Conservation (phyloP, 768 basidiomycete species). For the Mycena rosella region DNA sequence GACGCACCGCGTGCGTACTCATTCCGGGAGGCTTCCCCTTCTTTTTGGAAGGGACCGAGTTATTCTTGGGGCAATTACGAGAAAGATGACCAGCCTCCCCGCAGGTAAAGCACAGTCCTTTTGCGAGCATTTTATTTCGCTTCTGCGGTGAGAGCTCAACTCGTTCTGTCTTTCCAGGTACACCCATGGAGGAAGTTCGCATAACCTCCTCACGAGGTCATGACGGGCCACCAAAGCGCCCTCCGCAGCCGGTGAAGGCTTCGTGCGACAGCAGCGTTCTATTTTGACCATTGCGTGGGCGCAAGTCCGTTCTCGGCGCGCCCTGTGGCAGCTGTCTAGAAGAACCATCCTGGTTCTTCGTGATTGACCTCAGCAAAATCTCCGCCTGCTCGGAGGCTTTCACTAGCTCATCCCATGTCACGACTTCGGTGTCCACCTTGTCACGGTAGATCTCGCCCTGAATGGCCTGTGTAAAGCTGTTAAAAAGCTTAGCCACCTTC, state of each 20-base stretch:
- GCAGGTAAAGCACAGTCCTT: conserved; percentile 46
- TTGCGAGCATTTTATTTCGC: conserved; percentile 27
- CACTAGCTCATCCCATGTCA: not conserved
- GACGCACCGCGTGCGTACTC: not conserved
- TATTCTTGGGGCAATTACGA: conserved; percentile 43
- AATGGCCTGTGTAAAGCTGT: conserved; percentile 29
- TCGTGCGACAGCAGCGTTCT: not conserved
- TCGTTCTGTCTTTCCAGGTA: not conserved
- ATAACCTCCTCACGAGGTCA: not conserved
- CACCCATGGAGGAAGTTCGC: not conserved
- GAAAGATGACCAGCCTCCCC: conserved; percentile 42
- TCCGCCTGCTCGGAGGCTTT: not conserved
- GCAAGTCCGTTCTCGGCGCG: not conserved
- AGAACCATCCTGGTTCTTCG: not conserved
- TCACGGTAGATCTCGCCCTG: not conserved
- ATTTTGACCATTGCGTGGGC: not conserved
- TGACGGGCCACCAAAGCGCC: not conserved
- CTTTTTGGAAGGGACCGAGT: conserved; percentile 9
- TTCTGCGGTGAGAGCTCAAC: not conserved
- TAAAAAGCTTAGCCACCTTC: conserved; percentile 38
- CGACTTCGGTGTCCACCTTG: not conserved
- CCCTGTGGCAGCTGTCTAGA: not conserved
- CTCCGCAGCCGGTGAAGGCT: not conserved
- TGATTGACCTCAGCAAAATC: not conserved
- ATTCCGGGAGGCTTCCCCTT: not conserved